phyloP scores from a whole-genome alignment of 148 eudicot genomes.

The Drosera capensis region DNA sequence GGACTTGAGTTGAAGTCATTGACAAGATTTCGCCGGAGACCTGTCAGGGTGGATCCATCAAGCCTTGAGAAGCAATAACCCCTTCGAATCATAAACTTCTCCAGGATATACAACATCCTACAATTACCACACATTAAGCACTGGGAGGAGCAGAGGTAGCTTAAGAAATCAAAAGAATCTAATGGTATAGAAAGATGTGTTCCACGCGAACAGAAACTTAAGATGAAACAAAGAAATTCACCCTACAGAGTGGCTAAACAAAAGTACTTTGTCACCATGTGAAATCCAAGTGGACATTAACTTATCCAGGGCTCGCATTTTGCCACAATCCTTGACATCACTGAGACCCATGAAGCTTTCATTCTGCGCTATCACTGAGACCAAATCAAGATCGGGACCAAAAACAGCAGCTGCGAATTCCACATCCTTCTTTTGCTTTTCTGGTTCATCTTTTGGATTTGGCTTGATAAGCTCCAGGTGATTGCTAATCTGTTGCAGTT shows the following conservation, averaged over 20 bases:
- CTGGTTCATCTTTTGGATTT: slow-evolving; percentile 76
- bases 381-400: slow-evolving; percentile 65
- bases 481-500: slow-evolving; percentile 95
- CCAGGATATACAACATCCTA: slow-evolving; percentile 93
- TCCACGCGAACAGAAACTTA: too few species aligned
- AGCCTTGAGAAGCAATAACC: slow-evolving; percentile 86
- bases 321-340: slow-evolving; percentile 82
- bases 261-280: slow-evolving; percentile 78
- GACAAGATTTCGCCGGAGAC: slow-evolving; percentile 75
- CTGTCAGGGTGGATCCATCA: slow-evolving; percentile 88
- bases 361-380: slow-evolving; percentile 50
- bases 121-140: slow-evolving; percentile 8
- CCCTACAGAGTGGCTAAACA: slow-evolving; percentile 95
- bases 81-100: slow-evolving; percentile 79
- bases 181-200: too few species aligned
- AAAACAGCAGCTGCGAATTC: slow-evolving; percentile 74
- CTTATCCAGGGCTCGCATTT: slow-evolving; percentile 86
- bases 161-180: too few species aligned
- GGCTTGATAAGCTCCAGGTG: slow-evolving; percentile 96
- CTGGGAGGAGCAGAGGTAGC: too few species aligned
- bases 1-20: slow-evolving; percentile 97
- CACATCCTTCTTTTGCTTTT: slow-evolving; percentile 76
- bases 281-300: slow-evolving; percentile 70
- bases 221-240: too few species aligned
- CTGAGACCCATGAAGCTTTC: slow-evolving; percentile 90